Evolutionary conservation across 2,329 filamentous ascomycete genomes (phyloP).

Genomic region (Magnaporthiopsis poae): DNA sequence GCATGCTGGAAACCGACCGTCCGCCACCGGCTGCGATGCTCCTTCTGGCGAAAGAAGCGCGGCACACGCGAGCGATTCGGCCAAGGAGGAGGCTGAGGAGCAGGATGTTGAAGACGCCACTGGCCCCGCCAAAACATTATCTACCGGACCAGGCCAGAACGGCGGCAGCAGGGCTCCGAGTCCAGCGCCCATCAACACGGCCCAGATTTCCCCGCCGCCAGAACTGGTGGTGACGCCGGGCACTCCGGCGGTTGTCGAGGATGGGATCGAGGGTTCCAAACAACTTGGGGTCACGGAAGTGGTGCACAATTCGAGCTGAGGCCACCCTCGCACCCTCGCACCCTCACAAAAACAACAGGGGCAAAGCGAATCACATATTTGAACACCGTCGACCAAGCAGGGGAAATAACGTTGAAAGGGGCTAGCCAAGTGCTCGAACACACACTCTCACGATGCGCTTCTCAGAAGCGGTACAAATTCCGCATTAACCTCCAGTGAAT

Average conservation of each 20-base stretch:
- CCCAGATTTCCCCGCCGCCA: slow-evolving; percentile 22
- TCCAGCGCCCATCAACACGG: not conserved
- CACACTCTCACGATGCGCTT: too few species aligned
- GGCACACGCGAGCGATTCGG: slow-evolving; percentile 10
- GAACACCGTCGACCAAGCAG: too few species aligned
- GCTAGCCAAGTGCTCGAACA: too few species aligned
- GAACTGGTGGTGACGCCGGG: slow-evolving; percentile 40
- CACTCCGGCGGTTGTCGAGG: slow-evolving; percentile 32
- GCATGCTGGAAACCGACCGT: slow-evolving; percentile 26
- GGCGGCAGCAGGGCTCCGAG: not conserved
- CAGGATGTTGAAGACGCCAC: slow-evolving; percentile 23
- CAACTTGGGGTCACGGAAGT: slow-evolving; percentile 16
- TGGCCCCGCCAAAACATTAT: too few species aligned
- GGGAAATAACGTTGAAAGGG: too few species aligned
- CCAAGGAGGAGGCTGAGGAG: slow-evolving; percentile 24
- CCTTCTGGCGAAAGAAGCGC: slow-evolving; percentile 3
- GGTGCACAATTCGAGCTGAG: too few species aligned
- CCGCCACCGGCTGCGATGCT: slow-evolving; percentile 19
- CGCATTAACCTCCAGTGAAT: too few species aligned
- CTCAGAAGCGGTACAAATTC: too few species aligned
- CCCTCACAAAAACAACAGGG: too few species aligned
- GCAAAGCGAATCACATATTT: too few species aligned
- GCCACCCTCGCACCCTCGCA: too few species aligned
- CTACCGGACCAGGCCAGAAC: too few species aligned
- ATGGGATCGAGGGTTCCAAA: slow-evolving; percentile 29